Evolutionary conservation across 164 flowering plant genomes (phyloP), one percentile per base, ranked within the genome.

Genomic region (Buxus sempervirens): DNA sequence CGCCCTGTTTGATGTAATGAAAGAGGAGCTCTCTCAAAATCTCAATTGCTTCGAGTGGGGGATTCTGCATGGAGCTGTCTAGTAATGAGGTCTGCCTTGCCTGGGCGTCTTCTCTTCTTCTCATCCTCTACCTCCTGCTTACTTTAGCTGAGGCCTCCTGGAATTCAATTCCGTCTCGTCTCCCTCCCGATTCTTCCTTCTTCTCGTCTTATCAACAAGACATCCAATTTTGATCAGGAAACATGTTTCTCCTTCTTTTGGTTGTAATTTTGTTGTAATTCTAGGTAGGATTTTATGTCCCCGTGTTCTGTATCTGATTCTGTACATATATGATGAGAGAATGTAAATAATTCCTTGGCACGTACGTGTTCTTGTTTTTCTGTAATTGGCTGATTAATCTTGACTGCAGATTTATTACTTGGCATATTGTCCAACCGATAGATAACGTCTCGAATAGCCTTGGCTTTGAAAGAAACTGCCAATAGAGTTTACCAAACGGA

Each of bases 61-160:
- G n/a, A n/a, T 45, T 45, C 16, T 45, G 1, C 2, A 55, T 55
- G 58, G 58, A 55, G 58, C 58, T 55, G 25, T 22, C 12, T 55
- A n/a, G 26, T 55, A 9, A 21, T 21, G 41, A 59, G 27, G 41
- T 4, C 5, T 26, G 62, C 12, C 60, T 59, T 59, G 41, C 41
- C 62, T 59, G 27, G 16, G 62, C 62, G 1, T 27, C 16, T 0
- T 59, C 62, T 59, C 36, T 59, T 32, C 38, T 59, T 8, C n/a
- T 59, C 12, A 9, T 32, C 9, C n/a, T 59, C 38, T 59, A 59
- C 62, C 62, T 59, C 14, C 41, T 59, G 10, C 62, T 59, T 5
- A 59, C 62, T 59, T 36, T 59, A 26, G 62, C 62, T 20, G 62
- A 59, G 41, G 62, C 62, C 14, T 59, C 62, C 62, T 59, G 62